Percentiles rank a stretch among this genome's conserved stretches.
Conservation (phyloP, 2,329 filamentous ascomycete species). For the Exophiala sp. region DNA sequence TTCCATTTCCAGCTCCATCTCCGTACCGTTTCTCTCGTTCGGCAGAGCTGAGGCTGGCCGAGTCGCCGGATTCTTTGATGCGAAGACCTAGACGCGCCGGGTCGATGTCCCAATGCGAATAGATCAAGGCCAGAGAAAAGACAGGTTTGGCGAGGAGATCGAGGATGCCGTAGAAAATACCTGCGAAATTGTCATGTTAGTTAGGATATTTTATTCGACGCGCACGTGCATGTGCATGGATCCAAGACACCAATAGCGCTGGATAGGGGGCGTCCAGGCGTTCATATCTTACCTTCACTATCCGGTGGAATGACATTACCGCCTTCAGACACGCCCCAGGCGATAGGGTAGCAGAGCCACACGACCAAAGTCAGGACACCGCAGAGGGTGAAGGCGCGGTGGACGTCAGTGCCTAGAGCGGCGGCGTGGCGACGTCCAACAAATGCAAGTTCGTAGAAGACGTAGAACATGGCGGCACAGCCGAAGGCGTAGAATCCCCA, state of each 20-base stretch:
- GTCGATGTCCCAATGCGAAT: slow-evolving; percentile 18
- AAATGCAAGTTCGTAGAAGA: slow-evolving; percentile 2
- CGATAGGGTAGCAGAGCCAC: slow-evolving; percentile 53
- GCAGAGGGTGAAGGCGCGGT: slow-evolving; percentile 49
- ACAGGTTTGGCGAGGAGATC: slow-evolving; percentile 13
- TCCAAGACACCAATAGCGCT: too few relatives aligned
- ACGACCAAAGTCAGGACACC: slow-evolving; percentile 57
- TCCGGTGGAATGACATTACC: slow-evolving; percentile 62
- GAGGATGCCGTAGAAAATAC: slow-evolving; percentile 23
- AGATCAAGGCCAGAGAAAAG: slow-evolving; percentile 6
- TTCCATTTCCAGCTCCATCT: background rate
- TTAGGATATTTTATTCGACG: too few relatives aligned
- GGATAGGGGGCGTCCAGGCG: too few relatives aligned
- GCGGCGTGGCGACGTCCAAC: slow-evolving; percentile 40
- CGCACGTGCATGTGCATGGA: too few relatives aligned
- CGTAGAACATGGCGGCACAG: slow-evolving; percentile 35
- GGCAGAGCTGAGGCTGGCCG: background rate
- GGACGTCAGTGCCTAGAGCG: slow-evolving; percentile 49
- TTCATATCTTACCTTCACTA: slow-evolving; percentile 12
- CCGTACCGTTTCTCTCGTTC: background rate
- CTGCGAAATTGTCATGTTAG: too few relatives aligned
- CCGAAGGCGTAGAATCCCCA: slow-evolving; percentile 54
- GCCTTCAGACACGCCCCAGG: slow-evolving; percentile 58
- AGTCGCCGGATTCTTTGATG: background rate
- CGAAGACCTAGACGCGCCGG: slow-evolving; percentile 13